Conservation (phyloP, 106 monocot species). For the Ottelia alismoides region DNA sequence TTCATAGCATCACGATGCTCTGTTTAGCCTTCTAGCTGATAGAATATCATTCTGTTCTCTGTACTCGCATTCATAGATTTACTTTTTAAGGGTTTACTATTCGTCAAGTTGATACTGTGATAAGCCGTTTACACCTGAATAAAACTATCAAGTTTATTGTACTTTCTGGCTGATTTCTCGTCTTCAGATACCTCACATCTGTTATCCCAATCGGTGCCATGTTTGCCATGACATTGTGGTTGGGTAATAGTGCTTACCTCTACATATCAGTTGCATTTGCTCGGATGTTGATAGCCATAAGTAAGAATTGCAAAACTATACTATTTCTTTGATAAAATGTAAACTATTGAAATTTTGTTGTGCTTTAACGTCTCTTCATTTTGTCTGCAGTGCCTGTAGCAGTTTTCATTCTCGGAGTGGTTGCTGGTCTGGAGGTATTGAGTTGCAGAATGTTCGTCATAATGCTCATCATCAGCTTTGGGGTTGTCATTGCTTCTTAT, state of each 20-base stretch:
- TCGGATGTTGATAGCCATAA: constrained; percentile 96
- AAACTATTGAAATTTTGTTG: too few relatives aligned
- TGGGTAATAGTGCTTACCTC: constrained; percentile 95
- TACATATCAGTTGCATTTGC: constrained; percentile 99
- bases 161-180: too few relatives aligned
- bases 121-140: too few relatives aligned
- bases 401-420: constrained; percentile 79
- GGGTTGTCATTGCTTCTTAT: constrained; percentile 88
- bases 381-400: constrained; percentile 98
- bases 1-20: too few relatives aligned
- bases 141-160: too few relatives aligned
- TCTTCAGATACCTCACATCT: constrained; percentile 74
- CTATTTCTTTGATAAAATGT: too few relatives aligned
- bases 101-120: constrained; percentile 1
- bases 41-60: too few relatives aligned
- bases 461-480: constrained; percentile 84
- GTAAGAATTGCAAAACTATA: too few relatives aligned
- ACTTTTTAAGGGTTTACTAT: too few relatives aligned
- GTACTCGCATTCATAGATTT: too few relatives aligned
- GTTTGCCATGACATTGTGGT: constrained; percentile 98
- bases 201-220: constrained; percentile 95
- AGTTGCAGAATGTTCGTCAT: constrained; percentile 73
- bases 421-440: constrained; percentile 70
- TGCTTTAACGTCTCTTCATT: too few relatives aligned
- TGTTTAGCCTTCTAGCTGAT: too few relatives aligned